These are phyloP conservation scores for Leccinum fallax DNA, from an alignment of 1,284 basidiomycete genomes.

Conservation along the genomic window DNA sequence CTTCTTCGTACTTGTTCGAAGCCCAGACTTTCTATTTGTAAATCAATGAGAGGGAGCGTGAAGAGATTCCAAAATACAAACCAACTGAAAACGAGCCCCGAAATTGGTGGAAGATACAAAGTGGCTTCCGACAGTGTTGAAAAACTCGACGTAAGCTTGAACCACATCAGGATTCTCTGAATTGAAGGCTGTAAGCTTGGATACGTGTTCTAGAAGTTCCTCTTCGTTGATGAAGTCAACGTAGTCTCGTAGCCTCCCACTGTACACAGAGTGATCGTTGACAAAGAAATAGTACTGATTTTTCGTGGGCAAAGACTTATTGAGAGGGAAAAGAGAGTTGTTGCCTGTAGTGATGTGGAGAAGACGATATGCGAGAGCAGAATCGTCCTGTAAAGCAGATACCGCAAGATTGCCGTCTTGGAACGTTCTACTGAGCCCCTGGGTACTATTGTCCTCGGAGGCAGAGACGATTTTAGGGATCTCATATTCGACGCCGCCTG, in stretches of 20 bases:
- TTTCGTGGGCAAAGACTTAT: background rate
- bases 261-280: background rate
- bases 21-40: background rate
- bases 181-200: background rate
- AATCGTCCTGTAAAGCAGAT: background rate
- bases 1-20: background rate
- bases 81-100: background rate
- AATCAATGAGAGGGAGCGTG: background rate
- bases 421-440: background rate
- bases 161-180: background rate
- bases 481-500: background rate
- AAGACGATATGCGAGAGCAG: background rate
- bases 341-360: background rate
- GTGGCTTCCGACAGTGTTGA: background rate
- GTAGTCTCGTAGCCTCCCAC: background rate
- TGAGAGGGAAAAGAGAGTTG: background rate
- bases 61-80: background rate
- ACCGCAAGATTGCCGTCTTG: background rate
- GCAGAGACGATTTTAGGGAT: background rate
- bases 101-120: background rate
- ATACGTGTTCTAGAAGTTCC: background rate
- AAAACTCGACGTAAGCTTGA: background rate
- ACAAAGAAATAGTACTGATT: background rate
- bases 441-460: background rate
- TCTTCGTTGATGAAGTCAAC: background rate